Conservation (phyloP, 345 rosid genomes). For the Gossypium australe region DNA sequence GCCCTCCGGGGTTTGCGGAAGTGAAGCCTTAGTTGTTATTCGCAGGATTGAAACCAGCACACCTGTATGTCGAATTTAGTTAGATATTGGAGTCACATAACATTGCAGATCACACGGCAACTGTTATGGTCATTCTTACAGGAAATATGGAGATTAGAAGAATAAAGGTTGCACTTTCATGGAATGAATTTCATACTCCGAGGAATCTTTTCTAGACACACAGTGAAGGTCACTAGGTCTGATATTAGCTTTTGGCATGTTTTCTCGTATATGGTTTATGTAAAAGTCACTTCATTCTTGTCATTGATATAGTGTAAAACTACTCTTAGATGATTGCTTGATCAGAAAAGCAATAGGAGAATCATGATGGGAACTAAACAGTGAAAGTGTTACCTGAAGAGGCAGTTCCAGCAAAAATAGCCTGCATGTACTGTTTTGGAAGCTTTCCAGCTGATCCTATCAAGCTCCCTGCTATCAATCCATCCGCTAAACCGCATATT, state of each 20-base stretch:
- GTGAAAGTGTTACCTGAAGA: constrained; percentile 57
- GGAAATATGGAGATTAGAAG: constrained; percentile 3
- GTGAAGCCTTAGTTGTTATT: constrained; percentile 75
- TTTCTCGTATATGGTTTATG: neutral
- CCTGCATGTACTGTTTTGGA: constrained; percentile 91
- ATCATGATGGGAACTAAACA: neutral
- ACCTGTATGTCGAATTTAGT: constrained; percentile 35
- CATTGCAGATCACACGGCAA: neutral
- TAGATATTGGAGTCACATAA: neutral
- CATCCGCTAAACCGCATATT: constrained; percentile 83
- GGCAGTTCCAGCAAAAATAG: constrained; percentile 90
- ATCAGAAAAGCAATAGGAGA: neutral
- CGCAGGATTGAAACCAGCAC: constrained; percentile 69
- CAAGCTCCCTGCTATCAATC: constrained; percentile 78
- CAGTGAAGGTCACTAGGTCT: neutral
- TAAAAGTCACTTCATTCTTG: neutral
- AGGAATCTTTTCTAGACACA: neutral
- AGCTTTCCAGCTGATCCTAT: constrained; percentile 84
- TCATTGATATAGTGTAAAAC: neutral
- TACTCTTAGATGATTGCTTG: neutral
- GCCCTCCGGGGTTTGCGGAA: constrained; percentile 66
- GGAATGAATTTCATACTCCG: constrained; percentile 2
- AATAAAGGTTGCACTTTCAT: neutral
- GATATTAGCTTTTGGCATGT: neutral
- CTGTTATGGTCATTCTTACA: neutral